Percentiles rank a stretch among this genome's conserved stretches.
Conservation (phyloP, 2,329 filamentous ascomycete genomes). For the Sphaceloma murrayae region DNA sequence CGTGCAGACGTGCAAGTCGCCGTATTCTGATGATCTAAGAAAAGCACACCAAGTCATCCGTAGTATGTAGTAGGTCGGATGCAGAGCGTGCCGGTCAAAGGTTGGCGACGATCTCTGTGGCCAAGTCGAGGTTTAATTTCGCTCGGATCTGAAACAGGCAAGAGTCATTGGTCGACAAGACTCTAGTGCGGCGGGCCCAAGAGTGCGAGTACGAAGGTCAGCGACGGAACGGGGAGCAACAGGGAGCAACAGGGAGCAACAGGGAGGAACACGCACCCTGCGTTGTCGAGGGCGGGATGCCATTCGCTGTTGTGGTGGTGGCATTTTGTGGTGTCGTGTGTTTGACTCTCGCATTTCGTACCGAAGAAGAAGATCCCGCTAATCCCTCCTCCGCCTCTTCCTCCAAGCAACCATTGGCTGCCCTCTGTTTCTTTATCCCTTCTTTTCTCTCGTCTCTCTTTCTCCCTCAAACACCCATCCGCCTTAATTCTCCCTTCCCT, state of each 20-base stretch:
- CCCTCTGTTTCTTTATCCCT: constrained; percentile 8
- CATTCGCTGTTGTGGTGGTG: not conserved
- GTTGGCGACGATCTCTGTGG: constrained; percentile 1
- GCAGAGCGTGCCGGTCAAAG: constrained; percentile 1
- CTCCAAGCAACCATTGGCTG: too few species aligned
- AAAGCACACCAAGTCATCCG: not conserved
- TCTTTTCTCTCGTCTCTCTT: not conserved
- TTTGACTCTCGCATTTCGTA: not conserved
- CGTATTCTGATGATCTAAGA: not conserved
- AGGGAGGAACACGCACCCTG: too few species aligned
- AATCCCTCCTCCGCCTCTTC: not conserved
- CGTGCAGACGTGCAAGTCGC: constrained; percentile 2
- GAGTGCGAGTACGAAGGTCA: not conserved
- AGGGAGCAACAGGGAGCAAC: too few species aligned
- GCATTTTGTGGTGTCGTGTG: not conserved
- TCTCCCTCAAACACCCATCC: not conserved
- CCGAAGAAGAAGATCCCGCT: not conserved
- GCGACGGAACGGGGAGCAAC: too few species aligned
- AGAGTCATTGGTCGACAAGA: not conserved
- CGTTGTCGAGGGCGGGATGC: not conserved
- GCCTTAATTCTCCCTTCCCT: constrained; percentile 3
- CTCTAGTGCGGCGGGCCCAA: not conserved
- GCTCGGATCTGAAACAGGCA: not conserved
- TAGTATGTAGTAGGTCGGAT: not conserved
- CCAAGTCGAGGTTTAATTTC: not conserved